Percentiles rank a stretch among this genome's conserved stretches.
These are phyloP conservation scores for Daedalea quercina DNA, from an alignment of 768 basidiomycete genomes.

Conservation along the genomic window DNA sequence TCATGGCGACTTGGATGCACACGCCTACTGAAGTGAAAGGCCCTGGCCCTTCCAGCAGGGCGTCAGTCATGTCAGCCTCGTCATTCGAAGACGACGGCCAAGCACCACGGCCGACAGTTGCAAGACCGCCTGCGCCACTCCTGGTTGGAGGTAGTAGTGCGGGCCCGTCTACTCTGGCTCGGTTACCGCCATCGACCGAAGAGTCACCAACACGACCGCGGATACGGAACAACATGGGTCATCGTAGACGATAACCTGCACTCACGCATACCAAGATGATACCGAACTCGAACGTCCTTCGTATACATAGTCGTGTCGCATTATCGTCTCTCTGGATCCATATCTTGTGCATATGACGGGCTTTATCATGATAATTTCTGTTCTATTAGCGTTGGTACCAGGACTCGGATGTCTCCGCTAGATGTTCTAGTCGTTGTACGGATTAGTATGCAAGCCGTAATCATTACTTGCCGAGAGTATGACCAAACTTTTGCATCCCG, in stretches of 20 bases:
- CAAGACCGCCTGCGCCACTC: background rate
- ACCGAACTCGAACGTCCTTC: background rate
- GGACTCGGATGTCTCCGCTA: too few relatives aligned
- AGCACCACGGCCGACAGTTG: background rate
- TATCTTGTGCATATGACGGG: background rate
- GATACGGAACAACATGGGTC: slow-evolving; percentile 30
- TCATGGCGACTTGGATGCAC: slow-evolving; percentile 1
- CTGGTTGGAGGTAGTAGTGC: background rate
- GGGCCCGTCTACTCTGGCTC: background rate
- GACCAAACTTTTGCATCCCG: too few relatives aligned
- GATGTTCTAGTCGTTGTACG: too few relatives aligned
- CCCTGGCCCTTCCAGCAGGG: slow-evolving; percentile 5
- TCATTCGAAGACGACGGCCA: background rate
- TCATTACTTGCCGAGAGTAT: too few relatives aligned
- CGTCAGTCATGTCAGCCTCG: slow-evolving; percentile 6
- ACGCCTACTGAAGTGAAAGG: background rate
- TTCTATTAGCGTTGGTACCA: too few relatives aligned
- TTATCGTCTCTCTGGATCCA: background rate
- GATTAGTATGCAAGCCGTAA: too few relatives aligned
- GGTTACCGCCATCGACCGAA: slow-evolving; percentile 18
- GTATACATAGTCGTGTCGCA: background rate
- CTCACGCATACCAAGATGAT: background rate
- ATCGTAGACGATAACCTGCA: slow-evolving; percentile 39
- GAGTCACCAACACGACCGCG: slow-evolving; percentile 63
- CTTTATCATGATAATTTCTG: too few relatives aligned